These are phyloP conservation scores for Acanthamoeba lenticulata DNA, from an alignment of 208 protist genomes.

Conservation along the genomic window DNA sequence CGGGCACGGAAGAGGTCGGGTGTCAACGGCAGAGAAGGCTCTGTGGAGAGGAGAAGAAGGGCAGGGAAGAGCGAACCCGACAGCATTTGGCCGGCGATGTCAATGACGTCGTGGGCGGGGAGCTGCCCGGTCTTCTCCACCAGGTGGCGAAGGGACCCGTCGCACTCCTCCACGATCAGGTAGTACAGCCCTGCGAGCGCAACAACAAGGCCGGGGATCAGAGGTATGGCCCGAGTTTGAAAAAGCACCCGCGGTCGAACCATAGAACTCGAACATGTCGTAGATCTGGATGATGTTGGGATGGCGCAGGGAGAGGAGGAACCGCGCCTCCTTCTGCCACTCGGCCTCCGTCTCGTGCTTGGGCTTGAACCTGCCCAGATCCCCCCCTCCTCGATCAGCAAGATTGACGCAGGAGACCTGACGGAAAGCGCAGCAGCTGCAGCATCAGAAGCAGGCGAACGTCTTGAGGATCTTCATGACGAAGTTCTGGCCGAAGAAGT, in stretches of 20 bases:
- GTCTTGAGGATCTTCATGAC: constrained; percentile 17
- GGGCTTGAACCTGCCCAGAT: background rate
- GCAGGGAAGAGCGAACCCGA: background rate
- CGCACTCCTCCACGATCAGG: constrained; percentile 1
- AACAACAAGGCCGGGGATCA: no score
- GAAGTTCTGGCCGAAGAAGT: constrained; percentile 23
- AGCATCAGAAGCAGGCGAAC: background rate
- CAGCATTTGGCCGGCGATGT: constrained; percentile 2
- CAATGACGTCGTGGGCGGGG: background rate
- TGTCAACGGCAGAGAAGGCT: no score
- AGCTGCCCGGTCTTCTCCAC: background rate
- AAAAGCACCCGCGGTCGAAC: no score
- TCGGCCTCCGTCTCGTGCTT: constrained; percentile 42
- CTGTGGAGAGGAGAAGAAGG: no score
- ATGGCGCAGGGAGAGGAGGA: background rate
- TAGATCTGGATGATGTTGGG: constrained; percentile 10
- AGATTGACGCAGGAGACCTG: no score
- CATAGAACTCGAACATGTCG: constrained; percentile 8
- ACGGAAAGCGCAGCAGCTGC: no score
- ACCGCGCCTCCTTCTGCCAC: constrained; percentile 27
- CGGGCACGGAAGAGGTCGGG: no score
- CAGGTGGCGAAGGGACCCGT: background rate
- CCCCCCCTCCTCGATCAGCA: background rate
- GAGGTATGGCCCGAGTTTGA: no score
- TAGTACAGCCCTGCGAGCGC: background rate